Evolutionary conservation across 768 basidiomycete species (phyloP), one percentile per base, ranked within the genome.

Genomic region (Lactarius hatsudake): DNA sequence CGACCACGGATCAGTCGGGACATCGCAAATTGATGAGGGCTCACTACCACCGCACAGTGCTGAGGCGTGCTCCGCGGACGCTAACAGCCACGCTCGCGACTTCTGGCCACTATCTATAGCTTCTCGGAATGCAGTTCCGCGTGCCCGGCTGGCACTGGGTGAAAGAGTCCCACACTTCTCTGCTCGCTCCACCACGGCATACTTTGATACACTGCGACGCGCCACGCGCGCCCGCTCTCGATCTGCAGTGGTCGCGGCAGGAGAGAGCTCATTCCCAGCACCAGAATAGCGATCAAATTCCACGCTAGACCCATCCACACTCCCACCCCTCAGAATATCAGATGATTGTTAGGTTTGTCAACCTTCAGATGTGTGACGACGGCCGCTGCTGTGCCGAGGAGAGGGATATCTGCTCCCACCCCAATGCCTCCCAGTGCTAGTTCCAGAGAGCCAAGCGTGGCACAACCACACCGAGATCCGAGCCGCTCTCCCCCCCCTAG

Each of bases 341-440:
- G 59, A 86, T 75, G 32, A 78, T 79, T 51, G 73, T 82, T 58
- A 78, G 73, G 28, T 78, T 77, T 28, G 79, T 76, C 75, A 71
- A 82, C 74, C 76, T 88, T 90, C 34, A 95, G 78, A 23, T 87
- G 85, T 30, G 90, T 78, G 8, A 85, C 78, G 17, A 96, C 94
- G 69, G 88, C 87, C 59, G 93, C 75, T 1, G 87, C 81, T 10
- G 87, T 82, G 2, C 93, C 86, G 5, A 95, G 75, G 3, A 98
- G 78, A 1, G 88, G 79, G 0, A 82, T 73, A 42, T 15, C 6
- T 15, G 17, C 17, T 42, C 17, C n/a, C n/a, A n/a, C n/a, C n/a
- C n/a, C n/a, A n/a, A n/a, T n/a, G n/a, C n/a, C n/a, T n/a, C n/a
- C 17, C 42, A 42, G 42, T 42, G 42, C 17, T 6, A 42, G 42